phyloP scores from a whole-genome alignment of 768 basidiomycete species.

The Tulasnella sp. region DNA sequence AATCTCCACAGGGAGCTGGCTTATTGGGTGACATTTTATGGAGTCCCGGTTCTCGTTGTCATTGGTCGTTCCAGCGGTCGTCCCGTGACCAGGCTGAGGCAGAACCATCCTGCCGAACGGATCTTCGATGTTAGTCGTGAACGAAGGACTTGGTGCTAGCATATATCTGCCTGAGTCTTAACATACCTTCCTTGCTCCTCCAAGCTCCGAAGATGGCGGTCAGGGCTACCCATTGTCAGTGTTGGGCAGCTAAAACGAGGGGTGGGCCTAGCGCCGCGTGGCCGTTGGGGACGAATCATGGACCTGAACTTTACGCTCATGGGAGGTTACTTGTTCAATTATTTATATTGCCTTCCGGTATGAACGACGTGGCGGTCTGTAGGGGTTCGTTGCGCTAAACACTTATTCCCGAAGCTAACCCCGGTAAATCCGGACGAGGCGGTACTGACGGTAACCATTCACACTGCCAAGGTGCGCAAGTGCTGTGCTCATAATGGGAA shows the following conservation, averaged over 20 bases:
- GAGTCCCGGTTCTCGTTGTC: background rate
- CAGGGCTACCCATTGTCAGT: background rate
- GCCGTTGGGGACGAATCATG: too few relatives aligned
- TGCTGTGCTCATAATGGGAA: too few relatives aligned
- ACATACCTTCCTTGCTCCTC: background rate
- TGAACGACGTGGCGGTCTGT: too few relatives aligned
- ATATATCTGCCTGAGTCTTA: background rate
- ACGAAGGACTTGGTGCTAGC: background rate
- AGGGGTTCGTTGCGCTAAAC: too few relatives aligned
- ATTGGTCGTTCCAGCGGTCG: background rate
- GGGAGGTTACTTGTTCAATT: too few relatives aligned
- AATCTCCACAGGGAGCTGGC: background rate
- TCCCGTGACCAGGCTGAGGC: background rate
- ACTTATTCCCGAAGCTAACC: too few relatives aligned
- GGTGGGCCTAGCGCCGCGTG: background rate
- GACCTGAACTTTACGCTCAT: too few relatives aligned
- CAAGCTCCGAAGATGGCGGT: background rate
- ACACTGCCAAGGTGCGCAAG: too few relatives aligned
- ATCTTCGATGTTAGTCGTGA: background rate
- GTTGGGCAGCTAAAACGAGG: background rate
- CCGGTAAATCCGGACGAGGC: too few relatives aligned
- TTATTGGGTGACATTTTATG: background rate
- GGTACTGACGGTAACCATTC: too few relatives aligned
- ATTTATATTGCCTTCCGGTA: too few relatives aligned
- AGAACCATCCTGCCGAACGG: background rate